These are phyloP conservation scores for Trametes meyenii DNA, from an alignment of 768 basidiomycete genomes.

Conservation along the genomic window DNA sequence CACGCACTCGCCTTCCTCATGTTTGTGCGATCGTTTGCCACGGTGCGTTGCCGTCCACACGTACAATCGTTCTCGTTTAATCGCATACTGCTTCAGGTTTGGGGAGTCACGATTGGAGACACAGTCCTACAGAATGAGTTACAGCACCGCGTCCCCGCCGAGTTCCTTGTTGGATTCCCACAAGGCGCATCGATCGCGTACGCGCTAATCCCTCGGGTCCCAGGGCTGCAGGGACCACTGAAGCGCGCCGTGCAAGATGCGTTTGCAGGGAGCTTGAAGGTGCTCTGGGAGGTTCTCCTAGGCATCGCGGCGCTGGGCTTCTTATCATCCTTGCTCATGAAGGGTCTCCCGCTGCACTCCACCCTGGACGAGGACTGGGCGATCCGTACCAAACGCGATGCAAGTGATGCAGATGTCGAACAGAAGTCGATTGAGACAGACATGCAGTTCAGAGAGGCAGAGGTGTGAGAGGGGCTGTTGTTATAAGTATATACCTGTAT, in stretches of 20 bases:
- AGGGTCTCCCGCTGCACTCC: slow-evolving; percentile 33
- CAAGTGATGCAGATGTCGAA: too few species aligned
- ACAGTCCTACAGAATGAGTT: slow-evolving; percentile 44
- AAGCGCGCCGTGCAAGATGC: slow-evolving; percentile 33
- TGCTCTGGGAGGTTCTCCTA: slow-evolving; percentile 38
- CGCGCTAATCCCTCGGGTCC: slow-evolving; percentile 36
- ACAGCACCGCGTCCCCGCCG: slow-evolving; percentile 32
- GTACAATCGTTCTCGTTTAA: background rate
- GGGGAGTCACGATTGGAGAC: slow-evolving; percentile 43
- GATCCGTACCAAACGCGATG: background rate
- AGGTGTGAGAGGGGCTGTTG: too few species aligned
- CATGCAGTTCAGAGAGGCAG: too few species aligned
- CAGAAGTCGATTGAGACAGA: too few species aligned
- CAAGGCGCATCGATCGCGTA: slow-evolving; percentile 32
- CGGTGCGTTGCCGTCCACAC: slow-evolving; percentile 7
- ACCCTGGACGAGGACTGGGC: slow-evolving; percentile 31
- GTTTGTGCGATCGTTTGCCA: slow-evolving; percentile 30
- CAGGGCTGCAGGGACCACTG: slow-evolving; percentile 29
- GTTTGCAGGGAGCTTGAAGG: slow-evolving; percentile 34
- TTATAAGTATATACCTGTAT: too few species aligned
- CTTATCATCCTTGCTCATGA: slow-evolving; percentile 32
- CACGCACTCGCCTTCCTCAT: slow-evolving; percentile 37
- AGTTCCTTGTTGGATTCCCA: slow-evolving; percentile 32
- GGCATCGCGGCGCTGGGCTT: slow-evolving; percentile 36
- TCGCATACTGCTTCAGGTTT: slow-evolving; percentile 25